Conservation (phyloP, 2,329 filamentous ascomycete species). For the Sporothrix luriei region DNA sequence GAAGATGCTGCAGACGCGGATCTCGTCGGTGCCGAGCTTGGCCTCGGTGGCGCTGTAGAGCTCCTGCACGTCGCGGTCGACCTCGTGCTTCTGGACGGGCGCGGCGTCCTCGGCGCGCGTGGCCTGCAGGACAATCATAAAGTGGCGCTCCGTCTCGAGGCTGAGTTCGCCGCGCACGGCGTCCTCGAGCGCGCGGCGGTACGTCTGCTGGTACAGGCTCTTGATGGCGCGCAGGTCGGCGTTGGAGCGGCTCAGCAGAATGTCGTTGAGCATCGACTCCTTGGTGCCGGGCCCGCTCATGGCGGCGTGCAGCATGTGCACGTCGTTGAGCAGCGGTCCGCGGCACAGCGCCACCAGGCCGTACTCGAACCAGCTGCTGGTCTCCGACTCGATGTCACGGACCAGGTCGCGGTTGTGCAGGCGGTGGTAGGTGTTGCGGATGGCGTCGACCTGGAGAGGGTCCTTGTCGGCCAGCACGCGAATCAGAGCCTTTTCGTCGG, state of each 20-base stretch:
- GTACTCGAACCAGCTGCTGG: slow-evolving; percentile 71
- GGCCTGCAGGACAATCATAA: slow-evolving; percentile 76
- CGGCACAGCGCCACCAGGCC: slow-evolving; percentile 73
- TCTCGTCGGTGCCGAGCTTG: slow-evolving; percentile 70
- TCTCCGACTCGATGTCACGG: slow-evolving; percentile 76
- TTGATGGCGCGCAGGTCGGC: slow-evolving; percentile 89
- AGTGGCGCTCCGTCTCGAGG: slow-evolving; percentile 82
- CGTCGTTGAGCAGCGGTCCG: slow-evolving; percentile 79
- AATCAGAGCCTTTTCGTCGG: slow-evolving; percentile 79
- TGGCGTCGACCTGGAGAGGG: slow-evolving; percentile 71
- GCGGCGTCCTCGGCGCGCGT: slow-evolving; percentile 75
- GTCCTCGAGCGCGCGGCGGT: slow-evolving; percentile 66
- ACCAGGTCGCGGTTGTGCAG: slow-evolving; percentile 69
- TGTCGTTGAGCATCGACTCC: slow-evolving; percentile 80
- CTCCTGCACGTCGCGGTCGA: slow-evolving; percentile 74
- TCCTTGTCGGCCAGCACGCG: slow-evolving; percentile 70
- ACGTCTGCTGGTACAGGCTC: slow-evolving; percentile 69
- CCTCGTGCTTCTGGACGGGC: slow-evolving; percentile 70
- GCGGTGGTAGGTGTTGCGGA: slow-evolving; percentile 68
- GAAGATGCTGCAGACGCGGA: slow-evolving; percentile 77
- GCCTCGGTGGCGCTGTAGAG: slow-evolving; percentile 78
- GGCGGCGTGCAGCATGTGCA: slow-evolving; percentile 68
- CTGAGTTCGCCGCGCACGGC: slow-evolving; percentile 79
- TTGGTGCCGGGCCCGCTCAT: slow-evolving; percentile 84
- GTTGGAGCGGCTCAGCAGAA: slow-evolving; percentile 80